These are phyloP conservation scores for Lyophyllum semitale DNA, from an alignment of 768 basidiomycete species.

Conservation along the genomic window DNA sequence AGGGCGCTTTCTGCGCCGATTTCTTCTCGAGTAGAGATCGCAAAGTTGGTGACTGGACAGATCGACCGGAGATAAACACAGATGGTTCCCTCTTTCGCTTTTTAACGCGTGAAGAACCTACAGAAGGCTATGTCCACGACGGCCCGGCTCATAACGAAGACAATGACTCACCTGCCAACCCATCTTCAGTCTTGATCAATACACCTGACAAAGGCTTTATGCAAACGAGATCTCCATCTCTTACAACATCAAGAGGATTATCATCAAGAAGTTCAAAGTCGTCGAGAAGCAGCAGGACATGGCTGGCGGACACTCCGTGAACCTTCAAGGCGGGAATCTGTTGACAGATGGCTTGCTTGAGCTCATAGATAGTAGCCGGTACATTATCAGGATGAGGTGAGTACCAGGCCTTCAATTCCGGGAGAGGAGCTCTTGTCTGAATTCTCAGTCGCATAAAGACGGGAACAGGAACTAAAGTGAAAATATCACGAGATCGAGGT, in stretches of 20 bases:
- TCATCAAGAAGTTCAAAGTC: slow-evolving; percentile 50
- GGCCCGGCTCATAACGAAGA: background rate
- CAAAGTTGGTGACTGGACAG: background rate
- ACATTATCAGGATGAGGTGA: slow-evolving; percentile 30
- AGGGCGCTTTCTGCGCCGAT: slow-evolving; percentile 1
- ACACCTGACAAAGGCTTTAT: slow-evolving; percentile 23
- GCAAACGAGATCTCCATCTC: slow-evolving; percentile 51
- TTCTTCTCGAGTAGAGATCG: slow-evolving; percentile 6
- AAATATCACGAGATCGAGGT: slow-evolving; percentile 10
- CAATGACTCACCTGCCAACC: slow-evolving; percentile 10
- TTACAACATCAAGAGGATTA: slow-evolving; percentile 36
- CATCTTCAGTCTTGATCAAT: slow-evolving; percentile 4
- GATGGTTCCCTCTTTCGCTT: slow-evolving; percentile 28
- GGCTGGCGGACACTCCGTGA: slow-evolving; percentile 16
- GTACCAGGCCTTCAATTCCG: slow-evolving; percentile 56
- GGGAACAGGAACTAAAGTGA: background rate
- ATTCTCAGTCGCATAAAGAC: slow-evolving; percentile 51
- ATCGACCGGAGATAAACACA: slow-evolving; percentile 2
- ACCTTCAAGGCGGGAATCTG: slow-evolving; percentile 32
- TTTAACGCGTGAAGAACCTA: slow-evolving; percentile 11
- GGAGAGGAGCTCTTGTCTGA: slow-evolving; percentile 48
- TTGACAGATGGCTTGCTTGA: slow-evolving; percentile 40
- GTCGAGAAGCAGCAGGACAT: slow-evolving; percentile 40
- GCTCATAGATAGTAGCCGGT: slow-evolving; percentile 29
- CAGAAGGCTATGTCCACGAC: background rate